phyloP scores from a whole-genome alignment of 1,284 basidiomycete genomes.

The Microbotryum saponariae region DNA sequence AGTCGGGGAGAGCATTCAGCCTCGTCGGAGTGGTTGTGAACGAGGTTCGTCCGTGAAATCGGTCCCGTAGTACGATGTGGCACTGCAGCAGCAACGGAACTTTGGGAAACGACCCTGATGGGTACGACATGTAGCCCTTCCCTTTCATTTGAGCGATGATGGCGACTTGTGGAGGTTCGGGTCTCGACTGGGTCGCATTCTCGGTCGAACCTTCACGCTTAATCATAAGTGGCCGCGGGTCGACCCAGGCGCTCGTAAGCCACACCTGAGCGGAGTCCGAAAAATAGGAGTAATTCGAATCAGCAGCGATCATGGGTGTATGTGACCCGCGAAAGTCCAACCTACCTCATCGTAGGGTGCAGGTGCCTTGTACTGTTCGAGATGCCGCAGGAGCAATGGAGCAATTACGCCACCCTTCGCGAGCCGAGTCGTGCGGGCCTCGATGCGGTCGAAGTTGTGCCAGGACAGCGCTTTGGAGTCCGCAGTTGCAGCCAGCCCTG shows the following conservation, averaged over 20 bases:
- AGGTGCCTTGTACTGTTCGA: neutral
- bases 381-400: neutral
- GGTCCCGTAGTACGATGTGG: neutral
- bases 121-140: neutral
- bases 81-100: neutral
- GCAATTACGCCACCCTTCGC: neutral
- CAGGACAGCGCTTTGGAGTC: too few species aligned
- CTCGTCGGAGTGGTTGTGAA: neutral
- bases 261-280: too few species aligned
- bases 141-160: constrained; percentile 3
- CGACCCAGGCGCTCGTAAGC: constrained; percentile 7
- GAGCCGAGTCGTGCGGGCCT: too few species aligned
- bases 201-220: neutral
- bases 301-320: too few species aligned
- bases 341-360: constrained; percentile 3
- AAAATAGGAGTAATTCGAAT: too few species aligned
- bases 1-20: neutral
- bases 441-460: too few species aligned
- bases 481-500: too few species aligned
- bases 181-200: too few species aligned
- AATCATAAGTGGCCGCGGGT: constrained; percentile 8
- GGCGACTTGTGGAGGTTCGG: constrained; percentile 1
- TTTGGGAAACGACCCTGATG: neutral
- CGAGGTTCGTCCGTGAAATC: neutral
- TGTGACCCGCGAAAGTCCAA: too few species aligned